phyloP scores from a whole-genome alignment of 768 basidiomycete species.

The Agrocybe praecox region DNA sequence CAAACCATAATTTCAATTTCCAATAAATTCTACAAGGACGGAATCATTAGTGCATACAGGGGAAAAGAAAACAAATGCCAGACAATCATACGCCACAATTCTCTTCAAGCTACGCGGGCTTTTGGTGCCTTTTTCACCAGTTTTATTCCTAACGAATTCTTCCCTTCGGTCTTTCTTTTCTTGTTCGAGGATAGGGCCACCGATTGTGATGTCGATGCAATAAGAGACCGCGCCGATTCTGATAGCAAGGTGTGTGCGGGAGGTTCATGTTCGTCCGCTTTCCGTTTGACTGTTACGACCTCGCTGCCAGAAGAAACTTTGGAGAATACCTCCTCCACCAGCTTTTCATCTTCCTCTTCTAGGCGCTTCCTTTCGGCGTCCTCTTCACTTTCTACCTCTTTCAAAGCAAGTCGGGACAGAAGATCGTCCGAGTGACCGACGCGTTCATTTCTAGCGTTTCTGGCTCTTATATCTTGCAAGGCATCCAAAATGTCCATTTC shows the following conservation, averaged over 20 bases:
- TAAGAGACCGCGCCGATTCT: conserved; percentile 61
- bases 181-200: conserved; percentile 31
- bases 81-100: neutral
- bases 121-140: conserved; percentile 51
- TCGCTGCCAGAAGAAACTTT: conserved; percentile 41
- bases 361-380: conserved; percentile 67
- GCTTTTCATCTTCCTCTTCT: conserved; percentile 91
- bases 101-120: conserved; percentile 5
- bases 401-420: conserved; percentile 56
- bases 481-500: conserved; percentile 99
- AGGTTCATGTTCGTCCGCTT: conserved; percentile 80
- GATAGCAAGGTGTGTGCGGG: conserved; percentile 69
- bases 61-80: neutral
- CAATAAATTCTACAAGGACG: too few species aligned
- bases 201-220: conserved; percentile 46
- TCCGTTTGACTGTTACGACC: conserved; percentile 79
- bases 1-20: neutral
- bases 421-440: conserved; percentile 77
- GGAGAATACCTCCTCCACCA: conserved; percentile 87
- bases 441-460: conserved; percentile 88
- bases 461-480: conserved; percentile 86
- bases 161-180: conserved; percentile 65
- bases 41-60: neutral
- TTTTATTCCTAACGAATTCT: conserved; percentile 76
- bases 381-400: conserved; percentile 80